Evolutionary conservation across 192 early-diverging fungal genomes (phyloP).

Genomic region (Coemansia sp.): DNA sequence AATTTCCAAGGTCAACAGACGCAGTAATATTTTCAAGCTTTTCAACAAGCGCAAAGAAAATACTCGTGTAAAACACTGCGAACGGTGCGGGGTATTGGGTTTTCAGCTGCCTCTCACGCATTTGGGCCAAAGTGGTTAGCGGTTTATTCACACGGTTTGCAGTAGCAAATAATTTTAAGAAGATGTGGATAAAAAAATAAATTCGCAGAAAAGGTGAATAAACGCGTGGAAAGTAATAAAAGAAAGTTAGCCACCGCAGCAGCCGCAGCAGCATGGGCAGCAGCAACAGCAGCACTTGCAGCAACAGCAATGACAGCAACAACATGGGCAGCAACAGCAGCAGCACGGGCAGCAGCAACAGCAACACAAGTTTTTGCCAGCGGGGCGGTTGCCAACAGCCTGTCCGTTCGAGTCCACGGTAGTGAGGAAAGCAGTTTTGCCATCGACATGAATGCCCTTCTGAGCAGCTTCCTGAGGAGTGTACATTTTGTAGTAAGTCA

Average conservation of each 20-base stretch:
- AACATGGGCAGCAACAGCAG: conserved; percentile 30
- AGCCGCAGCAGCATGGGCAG: conserved; percentile 36
- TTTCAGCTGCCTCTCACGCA: too few species aligned
- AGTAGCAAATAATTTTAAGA: too few species aligned
- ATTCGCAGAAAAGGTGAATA: not conserved
- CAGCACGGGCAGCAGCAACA: conserved; percentile 34
- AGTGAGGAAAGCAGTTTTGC: conserved; percentile 8
- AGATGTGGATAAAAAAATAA: not conserved
- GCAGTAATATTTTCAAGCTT: too few species aligned
- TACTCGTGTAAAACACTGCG: too few species aligned
- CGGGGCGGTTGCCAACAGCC: conserved; percentile 6
- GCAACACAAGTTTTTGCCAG: conserved; percentile 33
- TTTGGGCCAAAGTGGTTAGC: too few species aligned
- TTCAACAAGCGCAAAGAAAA: too few species aligned
- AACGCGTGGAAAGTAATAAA: not conserved
- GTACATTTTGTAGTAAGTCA: conserved; percentile 38
- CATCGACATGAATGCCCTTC: conserved; percentile 5
- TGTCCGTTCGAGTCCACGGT: conserved; percentile 6
- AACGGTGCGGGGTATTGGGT: too few species aligned
- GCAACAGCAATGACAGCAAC: conserved; percentile 36
- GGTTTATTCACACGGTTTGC: too few species aligned
- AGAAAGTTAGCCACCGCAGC: conserved; percentile 8
- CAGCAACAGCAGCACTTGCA: conserved; percentile 21
- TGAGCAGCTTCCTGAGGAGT: conserved; percentile 16
- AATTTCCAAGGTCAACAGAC: too few species aligned